Base-by-base conservation (phyloP, 441 rosid species). In the Croton laevigatus region DNA sequence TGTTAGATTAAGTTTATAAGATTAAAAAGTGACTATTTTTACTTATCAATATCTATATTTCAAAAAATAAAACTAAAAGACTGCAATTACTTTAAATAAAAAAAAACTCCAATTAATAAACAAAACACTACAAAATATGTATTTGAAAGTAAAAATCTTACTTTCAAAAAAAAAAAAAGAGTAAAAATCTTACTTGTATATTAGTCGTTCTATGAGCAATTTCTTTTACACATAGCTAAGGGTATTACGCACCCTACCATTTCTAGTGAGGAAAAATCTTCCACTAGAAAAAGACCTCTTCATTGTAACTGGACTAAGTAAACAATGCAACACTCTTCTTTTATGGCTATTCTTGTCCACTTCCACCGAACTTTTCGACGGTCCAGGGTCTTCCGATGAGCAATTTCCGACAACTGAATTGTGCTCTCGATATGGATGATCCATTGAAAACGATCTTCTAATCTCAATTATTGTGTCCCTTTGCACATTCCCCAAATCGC, bases 221-320 rank as follows among this genome's bases (percentile, higher is more conserved):
- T 52, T 6, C 0, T n/a, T 52, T 52, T 52, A 52, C 10, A n/a
- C 19, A 58, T 11, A 12, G 57, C 69, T 44, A 48, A 68, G 27
- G 16, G 63, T 37, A 5, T 78, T 69, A 14, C 17, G 4, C 19
- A 62, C 66, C 71, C 83, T 82, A 51, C 84, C 89, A 65, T 80
- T 87, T 60, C 82, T 49, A 40, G 73, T 69, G 45, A 81, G 83
- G 53, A 79, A 75, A 60, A 88, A 80, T 76, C 83, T 81, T 51
- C 87, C 91, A 72, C 91, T 82, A 8, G 97, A 89, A 73, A 84
- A 81, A 4, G 97, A 87, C 75, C 93, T 86, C 79, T 85, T 91
- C 80, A 81, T 76, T 0, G 65, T 58, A 63, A 48, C 75, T 4
- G 80, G 80, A 45, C 66, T 72, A n/a, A 58, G 78, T 23, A 59